phyloP scores from a whole-genome alignment of 495 filamentous ascomycete genomes.

The Aspergillus avenaceus region DNA sequence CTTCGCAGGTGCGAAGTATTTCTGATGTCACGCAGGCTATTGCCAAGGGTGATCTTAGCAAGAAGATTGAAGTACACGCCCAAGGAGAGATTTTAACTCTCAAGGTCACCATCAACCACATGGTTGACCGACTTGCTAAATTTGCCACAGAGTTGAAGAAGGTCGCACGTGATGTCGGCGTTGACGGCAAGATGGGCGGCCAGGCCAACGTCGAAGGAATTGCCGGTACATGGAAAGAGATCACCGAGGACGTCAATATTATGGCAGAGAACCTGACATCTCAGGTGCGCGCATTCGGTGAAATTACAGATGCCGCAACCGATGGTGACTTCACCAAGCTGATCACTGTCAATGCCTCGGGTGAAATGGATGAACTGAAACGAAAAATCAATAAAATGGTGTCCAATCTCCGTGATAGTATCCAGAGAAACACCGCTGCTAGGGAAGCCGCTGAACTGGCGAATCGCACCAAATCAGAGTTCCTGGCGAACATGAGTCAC shows the following conservation, averaged over 20 bases:
- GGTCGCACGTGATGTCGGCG: slow-evolving; percentile 94
- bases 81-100: slow-evolving; percentile 91
- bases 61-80: slow-evolving; percentile 93
- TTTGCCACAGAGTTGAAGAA: slow-evolving; percentile 97
- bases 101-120: slow-evolving; percentile 98
- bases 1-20: slow-evolving; percentile 90
- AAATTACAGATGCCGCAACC: slow-evolving; percentile 95
- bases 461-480: slow-evolving; percentile 98
- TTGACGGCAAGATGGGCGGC: slow-evolving; percentile 98
- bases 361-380: slow-evolving; percentile 99
- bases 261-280: slow-evolving; percentile 98
- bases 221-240: slow-evolving; percentile 95
- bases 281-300: slow-evolving; percentile 95
- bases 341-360: slow-evolving; percentile 96
- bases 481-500: slow-evolving; percentile 98
- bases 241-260: slow-evolving; percentile 96
- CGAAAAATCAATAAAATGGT: slow-evolving; percentile 99
- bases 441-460: slow-evolving; percentile 95
- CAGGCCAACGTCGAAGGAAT: slow-evolving; percentile 94
- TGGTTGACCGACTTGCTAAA: slow-evolving; percentile 93
- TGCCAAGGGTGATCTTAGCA: slow-evolving; percentile 88
- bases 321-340: slow-evolving; percentile 96
- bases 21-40: slow-evolving; percentile 97
- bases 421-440: slow-evolving; percentile 94
- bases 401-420: slow-evolving; percentile 89